Percentiles rank a stretch among this genome's conserved stretches.
These are phyloP conservation scores for Selaginella moellendorffii DNA, from an alignment of 75 land plant species.

Conservation along the genomic window DNA sequence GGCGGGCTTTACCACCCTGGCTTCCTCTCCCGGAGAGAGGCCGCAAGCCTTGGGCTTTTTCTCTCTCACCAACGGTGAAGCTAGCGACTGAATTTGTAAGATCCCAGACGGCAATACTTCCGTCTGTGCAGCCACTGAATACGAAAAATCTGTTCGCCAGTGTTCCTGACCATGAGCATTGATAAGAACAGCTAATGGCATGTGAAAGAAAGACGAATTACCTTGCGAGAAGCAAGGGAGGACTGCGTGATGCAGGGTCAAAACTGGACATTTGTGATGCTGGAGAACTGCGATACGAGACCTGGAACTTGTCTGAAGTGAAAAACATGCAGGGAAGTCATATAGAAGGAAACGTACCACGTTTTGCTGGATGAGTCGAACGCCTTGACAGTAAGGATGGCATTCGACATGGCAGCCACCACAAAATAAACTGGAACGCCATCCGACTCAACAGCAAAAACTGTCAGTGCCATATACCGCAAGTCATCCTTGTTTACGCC, in stretches of 20 bases:
- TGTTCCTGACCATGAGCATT: slow-evolving; percentile 9
- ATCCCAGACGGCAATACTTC: slow-evolving; percentile 90
- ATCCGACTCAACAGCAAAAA: slow-evolving; percentile 43
- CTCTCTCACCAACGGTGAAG: too few species aligned
- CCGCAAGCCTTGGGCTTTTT: slow-evolving; percentile 37
- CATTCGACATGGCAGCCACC: not conserved
- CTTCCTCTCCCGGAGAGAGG: slow-evolving; percentile 95
- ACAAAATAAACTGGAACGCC: not conserved
- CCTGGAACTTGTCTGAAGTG: slow-evolving; percentile 36
- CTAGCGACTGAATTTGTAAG: slow-evolving; percentile 37
- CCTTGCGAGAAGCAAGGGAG: slow-evolving; percentile 23
- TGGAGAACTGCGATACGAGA: slow-evolving; percentile 55
- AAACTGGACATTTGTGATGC: slow-evolving; percentile 53
- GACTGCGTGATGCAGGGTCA: slow-evolving; percentile 66
- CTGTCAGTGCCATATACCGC: slow-evolving; percentile 87
- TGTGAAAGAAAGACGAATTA: not conserved
- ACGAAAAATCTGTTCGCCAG: slow-evolving; percentile 30
- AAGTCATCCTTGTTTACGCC: slow-evolving; percentile 42
- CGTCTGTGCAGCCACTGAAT: slow-evolving; percentile 83
- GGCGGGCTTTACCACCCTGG: slow-evolving; percentile 61
- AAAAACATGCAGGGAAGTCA: not conserved
- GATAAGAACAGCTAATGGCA: not conserved
- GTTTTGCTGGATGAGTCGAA: not conserved
- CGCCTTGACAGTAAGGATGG: not conserved
- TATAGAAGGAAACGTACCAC: not conserved